Base-by-base conservation (phyloP, 192 early-diverging fungal genomes). In the Obelidium mucronatum region DNA sequence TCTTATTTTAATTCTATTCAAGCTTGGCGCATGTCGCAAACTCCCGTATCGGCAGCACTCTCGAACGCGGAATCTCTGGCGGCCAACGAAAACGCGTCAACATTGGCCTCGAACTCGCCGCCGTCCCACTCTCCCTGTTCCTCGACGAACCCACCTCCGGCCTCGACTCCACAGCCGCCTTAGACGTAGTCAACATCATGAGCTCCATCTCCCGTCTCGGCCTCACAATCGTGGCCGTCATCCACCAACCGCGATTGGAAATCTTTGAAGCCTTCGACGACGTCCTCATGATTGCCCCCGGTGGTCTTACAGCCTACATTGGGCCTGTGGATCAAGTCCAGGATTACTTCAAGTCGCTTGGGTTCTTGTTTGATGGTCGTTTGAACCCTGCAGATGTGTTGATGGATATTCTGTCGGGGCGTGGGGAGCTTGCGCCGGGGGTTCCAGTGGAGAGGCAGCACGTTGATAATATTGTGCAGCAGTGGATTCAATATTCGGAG, bases 221-320 rank as follows among this genome's bases (percentile, higher is more conserved):
- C 0, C 89, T 90, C 77, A 89, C 93, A 22, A 89, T 95, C 55
- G 83, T 92, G 56, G 92, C 91, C 78, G 92, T 92, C 3, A 93
- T 95, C 11, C 94, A 95, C 83, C 92, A 93, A 80, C 94, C 61
- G 31, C 91, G 90, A 19, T 83, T 91, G 17, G 82, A 92, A 75
- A 82, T 93, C 53, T 95, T 95, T 80, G 90, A 92, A 70, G 88
- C 90, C 67, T 95, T 95, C 79, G 93, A 94, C 78, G 90, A 94
- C 37, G 77, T 95, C 11, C 74, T 94, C 63, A 81, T 95, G 36
- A 81, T 95, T 33, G 90, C 89, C 48, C 87, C 88, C 74, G 93
- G 92, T 56, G 94, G 94, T 73, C 83, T 84, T 62, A 91, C 90
- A 22, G 92, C 90, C 33, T 95, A 91, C 74, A 88, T 92, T 81